These are phyloP conservation scores for Geoglossum glabrum DNA, from an alignment of 495 filamentous ascomycete genomes.

Conservation along the genomic window DNA sequence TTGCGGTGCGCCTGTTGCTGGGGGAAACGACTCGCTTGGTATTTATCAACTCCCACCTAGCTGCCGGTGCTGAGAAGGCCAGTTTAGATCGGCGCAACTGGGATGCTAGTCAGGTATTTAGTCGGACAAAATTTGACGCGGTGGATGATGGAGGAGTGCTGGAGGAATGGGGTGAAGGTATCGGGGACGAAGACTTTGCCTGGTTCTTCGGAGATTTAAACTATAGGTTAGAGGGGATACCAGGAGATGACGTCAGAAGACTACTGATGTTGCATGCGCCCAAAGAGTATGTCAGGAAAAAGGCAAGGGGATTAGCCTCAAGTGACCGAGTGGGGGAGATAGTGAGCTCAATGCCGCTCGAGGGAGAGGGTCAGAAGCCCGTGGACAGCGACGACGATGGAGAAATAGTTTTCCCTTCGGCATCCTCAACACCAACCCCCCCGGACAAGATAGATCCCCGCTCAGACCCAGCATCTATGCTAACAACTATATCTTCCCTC, in stretches of 20 bases:
- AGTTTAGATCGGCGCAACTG: slow-evolving; percentile 70
- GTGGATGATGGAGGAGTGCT: slow-evolving; percentile 33
- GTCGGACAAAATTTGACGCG: slow-evolving; percentile 53
- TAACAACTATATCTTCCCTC: slow-evolving; percentile 68
- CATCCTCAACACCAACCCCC: slow-evolving; percentile 10
- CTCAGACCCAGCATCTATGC: slow-evolving; percentile 44
- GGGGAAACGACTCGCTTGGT: slow-evolving; percentile 78
- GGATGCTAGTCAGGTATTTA: slow-evolving; percentile 64
- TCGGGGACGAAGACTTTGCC: slow-evolving; percentile 78
- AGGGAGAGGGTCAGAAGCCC: neutral
- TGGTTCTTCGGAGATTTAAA: slow-evolving; percentile 98
- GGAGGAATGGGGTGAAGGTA: slow-evolving; percentile 35
- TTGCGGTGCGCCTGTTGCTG: slow-evolving; percentile 60
- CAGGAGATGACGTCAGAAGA: slow-evolving; percentile 73
- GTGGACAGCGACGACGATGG: slow-evolving; percentile 5
- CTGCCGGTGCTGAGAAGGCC: slow-evolving; percentile 59
- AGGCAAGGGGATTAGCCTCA: slow-evolving; percentile 13
- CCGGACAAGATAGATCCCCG: slow-evolving; percentile 25
- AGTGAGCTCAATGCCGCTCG: neutral
- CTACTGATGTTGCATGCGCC: slow-evolving; percentile 65
- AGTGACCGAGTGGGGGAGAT: neutral
- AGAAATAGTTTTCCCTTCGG: slow-evolving; percentile 6
- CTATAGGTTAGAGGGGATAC: slow-evolving; percentile 73
- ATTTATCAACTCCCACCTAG: slow-evolving; percentile 80
- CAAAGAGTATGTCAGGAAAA: slow-evolving; percentile 39